phyloP scores from a whole-genome alignment of 1,139 yeast species.

The Suhomyces anneliseae region DNA sequence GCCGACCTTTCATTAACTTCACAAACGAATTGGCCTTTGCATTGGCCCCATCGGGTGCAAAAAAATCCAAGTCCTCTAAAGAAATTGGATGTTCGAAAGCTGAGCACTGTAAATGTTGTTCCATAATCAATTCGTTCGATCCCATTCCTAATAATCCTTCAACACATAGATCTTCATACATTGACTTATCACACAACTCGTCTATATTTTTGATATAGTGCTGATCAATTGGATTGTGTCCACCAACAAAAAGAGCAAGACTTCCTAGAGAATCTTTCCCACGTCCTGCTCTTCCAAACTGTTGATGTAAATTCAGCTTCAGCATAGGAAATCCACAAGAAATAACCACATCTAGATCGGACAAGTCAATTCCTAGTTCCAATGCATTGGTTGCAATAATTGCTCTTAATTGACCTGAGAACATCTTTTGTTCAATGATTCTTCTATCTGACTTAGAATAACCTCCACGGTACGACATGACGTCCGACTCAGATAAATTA shows the following conservation, averaged over 20 bases:
- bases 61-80: conserved; percentile 56
- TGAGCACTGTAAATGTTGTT: conserved; percentile 91
- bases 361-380: conserved; percentile 93
- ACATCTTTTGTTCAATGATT: conserved; percentile 85
- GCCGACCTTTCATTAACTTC: conserved; percentile 42
- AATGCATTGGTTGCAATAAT: conserved; percentile 93
- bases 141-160: conserved; percentile 38
- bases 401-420: conserved; percentile 78
- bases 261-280: conserved; percentile 63
- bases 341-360: conserved; percentile 85
- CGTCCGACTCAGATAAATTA: conserved; percentile 48
- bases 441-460: conserved; percentile 84
- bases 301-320: conserved; percentile 86
- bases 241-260: conserved; percentile 78
- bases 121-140: conserved; percentile 48
- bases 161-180: conserved; percentile 47
- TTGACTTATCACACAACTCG: conserved; percentile 48
- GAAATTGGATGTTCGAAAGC: conserved; percentile 78
- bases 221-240: conserved; percentile 84
- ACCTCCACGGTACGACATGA: conserved; percentile 95
- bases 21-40: conserved; percentile 25
- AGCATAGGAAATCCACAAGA: conserved; percentile 92
- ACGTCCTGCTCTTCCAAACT: conserved; percentile 95
- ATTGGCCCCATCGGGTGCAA: conserved; percentile 31
- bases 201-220: conserved; percentile 73